Base-by-base conservation (phyloP, 2,329 filamentous ascomycete genomes). In the Beauveria pseudobassiana region DNA sequence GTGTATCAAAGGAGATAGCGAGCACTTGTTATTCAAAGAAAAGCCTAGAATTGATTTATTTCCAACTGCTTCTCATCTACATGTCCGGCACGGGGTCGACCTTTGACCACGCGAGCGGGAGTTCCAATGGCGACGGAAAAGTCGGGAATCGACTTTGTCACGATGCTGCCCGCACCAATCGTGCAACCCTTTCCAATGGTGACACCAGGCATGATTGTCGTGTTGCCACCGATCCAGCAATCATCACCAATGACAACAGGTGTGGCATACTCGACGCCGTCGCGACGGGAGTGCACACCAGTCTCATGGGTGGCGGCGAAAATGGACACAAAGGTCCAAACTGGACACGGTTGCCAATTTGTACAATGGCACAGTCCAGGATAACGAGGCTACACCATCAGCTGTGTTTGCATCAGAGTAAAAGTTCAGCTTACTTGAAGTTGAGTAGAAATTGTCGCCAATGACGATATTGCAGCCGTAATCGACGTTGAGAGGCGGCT, bases 281-380 rank as follows among this genome's bases (percentile, higher is more conserved):
- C 76, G 26, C 79, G 73, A 20, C 81, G 76, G 2, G 75, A 78
- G 59, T 76, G 75, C 0, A 82, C 77, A 66, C 88, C 88, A 0
- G 88, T 77, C 54, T 90, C 88, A 71, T 95, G 90, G 0, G 85
- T 88, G 1, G 84, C 90, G 2, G 85, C 83, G 69, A 85, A 90
- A 61, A 95, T 82, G 55, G 78, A 83, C 0, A 93, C 88, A 67
- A 86, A 0, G 90, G 88, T 0, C 88, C 90, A 60, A 93, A 80
- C 65, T 90, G 75, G 1, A 89, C 89, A 30, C 89, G 82, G 28
- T 87, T 80, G 0, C 90, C 90, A 52, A 93, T 88, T 4, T 72
- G 77, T 46, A 93, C 86, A 2, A 84, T 76, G 65, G 85, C 88
- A n/a, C 86, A 91, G 70, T 93, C 90, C 16, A 92, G 76, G 63